Evolutionary conservation across 1,284 basidiomycete genomes (phyloP).

Genomic region (Kwoniella shivajii): DNA sequence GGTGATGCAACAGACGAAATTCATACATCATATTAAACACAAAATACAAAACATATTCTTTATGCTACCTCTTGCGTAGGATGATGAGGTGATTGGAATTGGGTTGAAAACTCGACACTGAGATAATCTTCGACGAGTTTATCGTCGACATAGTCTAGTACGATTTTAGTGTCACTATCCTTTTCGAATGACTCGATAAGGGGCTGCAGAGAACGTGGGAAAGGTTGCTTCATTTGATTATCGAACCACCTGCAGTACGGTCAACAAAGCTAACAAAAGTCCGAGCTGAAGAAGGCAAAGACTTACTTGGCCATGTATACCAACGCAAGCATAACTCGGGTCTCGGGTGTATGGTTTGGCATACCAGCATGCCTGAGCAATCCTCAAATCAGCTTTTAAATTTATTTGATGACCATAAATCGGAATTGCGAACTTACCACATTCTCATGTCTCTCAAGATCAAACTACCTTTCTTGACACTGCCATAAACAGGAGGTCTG

Average conservation of each 20-base stretch:
- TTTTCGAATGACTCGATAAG: constrained; percentile 14
- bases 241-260: constrained; percentile 17
- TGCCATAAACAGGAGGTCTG: constrained; percentile 19
- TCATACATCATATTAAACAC: neutral
- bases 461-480: constrained; percentile 17
- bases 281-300: too few species aligned
- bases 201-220: constrained; percentile 10
- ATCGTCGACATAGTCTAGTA: constrained; percentile 16
- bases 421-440: constrained; percentile 8
- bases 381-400: neutral
- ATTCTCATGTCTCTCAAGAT: constrained; percentile 19
- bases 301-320: constrained; percentile 21
- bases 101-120: constrained; percentile 13
- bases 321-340: constrained; percentile 20
- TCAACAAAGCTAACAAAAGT: neutral
- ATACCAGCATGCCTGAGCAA: constrained; percentile 22
- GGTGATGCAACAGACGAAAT: neutral
- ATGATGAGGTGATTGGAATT: constrained; percentile 16
- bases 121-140: constrained; percentile 19
- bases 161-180: constrained; percentile 13
- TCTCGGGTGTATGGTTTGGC: constrained; percentile 21
- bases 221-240: constrained; percentile 10
- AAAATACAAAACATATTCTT: neutral
- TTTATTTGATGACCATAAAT: neutral
- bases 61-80: constrained; percentile 3